Conservation (phyloP, 768 basidiomycete genomes). For the Mycena filopes region DNA sequence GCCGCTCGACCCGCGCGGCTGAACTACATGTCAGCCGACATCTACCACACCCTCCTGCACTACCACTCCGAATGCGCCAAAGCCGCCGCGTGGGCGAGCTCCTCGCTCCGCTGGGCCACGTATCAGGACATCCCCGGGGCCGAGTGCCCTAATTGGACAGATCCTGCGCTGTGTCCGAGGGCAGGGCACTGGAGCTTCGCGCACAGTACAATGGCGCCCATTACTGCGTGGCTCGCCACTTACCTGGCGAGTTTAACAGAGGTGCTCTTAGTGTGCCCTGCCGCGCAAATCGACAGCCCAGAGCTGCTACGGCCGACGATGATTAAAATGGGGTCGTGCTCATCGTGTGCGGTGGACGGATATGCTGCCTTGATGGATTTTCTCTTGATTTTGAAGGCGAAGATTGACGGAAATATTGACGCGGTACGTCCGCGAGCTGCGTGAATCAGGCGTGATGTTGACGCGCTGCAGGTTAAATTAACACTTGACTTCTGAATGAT, state of each 20-base stretch:
- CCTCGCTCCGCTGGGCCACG: constrained; percentile 3
- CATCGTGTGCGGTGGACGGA: constrained; percentile 6
- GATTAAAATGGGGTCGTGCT: background rate
- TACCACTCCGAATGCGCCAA: constrained; percentile 17
- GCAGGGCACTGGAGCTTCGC: constrained; percentile 13
- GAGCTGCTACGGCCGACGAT: background rate
- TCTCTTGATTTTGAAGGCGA: background rate
- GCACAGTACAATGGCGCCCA: constrained; percentile 6
- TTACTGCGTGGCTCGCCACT: constrained; percentile 5
- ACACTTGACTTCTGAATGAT: no score
- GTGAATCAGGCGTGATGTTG: no score
- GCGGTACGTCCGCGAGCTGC: no score
- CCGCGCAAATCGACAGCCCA: background rate
- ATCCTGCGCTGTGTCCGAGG: background rate
- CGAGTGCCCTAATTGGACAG: constrained; percentile 10
- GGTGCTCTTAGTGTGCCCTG: background rate
- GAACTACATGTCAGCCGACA: background rate
- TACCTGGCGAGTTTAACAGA: background rate
- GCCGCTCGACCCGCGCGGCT: background rate
- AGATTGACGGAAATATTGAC: background rate
- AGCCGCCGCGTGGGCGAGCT: background rate
- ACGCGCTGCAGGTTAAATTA: no score
- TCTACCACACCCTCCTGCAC: constrained; percentile 12
- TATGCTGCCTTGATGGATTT: constrained; percentile 2
- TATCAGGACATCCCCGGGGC: background rate